Percentiles rank a stretch among this genome's conserved stretches.
phyloP scores from a whole-genome alignment of 2,329 filamentous ascomycete genomes.

The Lachnellula suecica region DNA sequence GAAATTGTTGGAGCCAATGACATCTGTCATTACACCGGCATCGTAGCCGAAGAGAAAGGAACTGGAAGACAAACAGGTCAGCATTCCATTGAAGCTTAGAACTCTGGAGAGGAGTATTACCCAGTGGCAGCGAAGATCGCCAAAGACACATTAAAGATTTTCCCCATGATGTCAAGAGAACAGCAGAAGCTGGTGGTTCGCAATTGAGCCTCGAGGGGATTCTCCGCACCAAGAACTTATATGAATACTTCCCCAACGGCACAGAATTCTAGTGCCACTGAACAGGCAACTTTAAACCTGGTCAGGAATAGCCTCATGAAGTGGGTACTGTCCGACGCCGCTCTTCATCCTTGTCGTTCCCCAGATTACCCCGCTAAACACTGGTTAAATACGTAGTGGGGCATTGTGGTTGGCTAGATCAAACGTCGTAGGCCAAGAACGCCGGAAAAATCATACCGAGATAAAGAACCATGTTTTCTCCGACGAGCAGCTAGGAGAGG shows the following conservation, averaged over 20 bases:
- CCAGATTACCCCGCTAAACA: slow-evolving; percentile 5
- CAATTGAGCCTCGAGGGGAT: background rate
- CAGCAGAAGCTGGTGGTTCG: background rate
- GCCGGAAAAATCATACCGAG: slow-evolving; percentile 10
- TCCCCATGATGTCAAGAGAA: slow-evolving; percentile 35
- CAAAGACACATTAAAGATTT: slow-evolving; percentile 40
- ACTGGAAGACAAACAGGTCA: slow-evolving; percentile 19
- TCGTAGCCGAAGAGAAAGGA: slow-evolving; percentile 40
- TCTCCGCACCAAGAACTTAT: background rate
- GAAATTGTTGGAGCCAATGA: slow-evolving; percentile 29
- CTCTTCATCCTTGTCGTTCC: background rate
- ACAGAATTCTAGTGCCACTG: too few relatives aligned
- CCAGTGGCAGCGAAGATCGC: slow-evolving; percentile 43
- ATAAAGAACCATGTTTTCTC: background rate
- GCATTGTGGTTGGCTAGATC: background rate
- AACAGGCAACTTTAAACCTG: too few relatives aligned
- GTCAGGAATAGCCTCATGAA: too few relatives aligned
- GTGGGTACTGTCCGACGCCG: too few relatives aligned
- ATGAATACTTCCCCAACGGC: too few relatives aligned
- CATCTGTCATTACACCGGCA: slow-evolving; percentile 33
- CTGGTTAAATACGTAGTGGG: background rate
- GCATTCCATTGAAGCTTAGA: background rate
- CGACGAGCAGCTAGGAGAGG: background rate
- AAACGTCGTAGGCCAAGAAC: background rate
- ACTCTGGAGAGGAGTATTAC: slow-evolving; percentile 8